These are phyloP conservation scores for Coniferiporia weirii DNA, from an alignment of 1,284 basidiomycete genomes.

Conservation along the genomic window DNA sequence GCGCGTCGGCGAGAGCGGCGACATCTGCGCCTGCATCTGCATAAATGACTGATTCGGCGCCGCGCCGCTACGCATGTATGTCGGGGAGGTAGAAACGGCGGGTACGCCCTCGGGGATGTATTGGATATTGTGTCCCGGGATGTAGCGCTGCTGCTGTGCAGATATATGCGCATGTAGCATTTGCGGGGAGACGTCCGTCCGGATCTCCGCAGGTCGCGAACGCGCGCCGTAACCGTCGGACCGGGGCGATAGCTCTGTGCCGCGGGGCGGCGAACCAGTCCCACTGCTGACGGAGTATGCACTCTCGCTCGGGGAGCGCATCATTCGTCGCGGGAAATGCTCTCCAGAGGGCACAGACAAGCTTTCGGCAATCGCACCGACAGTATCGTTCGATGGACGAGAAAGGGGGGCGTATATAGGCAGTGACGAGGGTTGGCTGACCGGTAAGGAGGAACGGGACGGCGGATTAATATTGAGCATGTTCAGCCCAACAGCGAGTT, in stretches of 20 bases:
- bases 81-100: conserved; percentile 22
- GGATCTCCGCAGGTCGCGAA: neutral
- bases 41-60: conserved; percentile 15
- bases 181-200: neutral
- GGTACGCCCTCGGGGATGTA: conserved; percentile 43
- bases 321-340: conserved; percentile 9
- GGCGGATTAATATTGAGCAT: conserved; percentile 53
- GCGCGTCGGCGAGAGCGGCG: conserved; percentile 30
- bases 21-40: conserved; percentile 17
- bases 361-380: conserved; percentile 50
- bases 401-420: conserved; percentile 68
- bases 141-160: conserved; percentile 34
- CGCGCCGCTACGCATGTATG: conserved; percentile 9
- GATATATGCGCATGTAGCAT: neutral
- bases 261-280: conserved; percentile 7
- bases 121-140: conserved; percentile 60
- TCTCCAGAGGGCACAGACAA: conserved; percentile 6
- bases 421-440: conserved; percentile 58
- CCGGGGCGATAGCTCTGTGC: conserved; percentile 8
- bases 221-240: neutral
- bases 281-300: conserved; percentile 12
- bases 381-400: conserved; percentile 46
- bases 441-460: conserved; percentile 30
- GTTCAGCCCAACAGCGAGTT: conserved; percentile 67
- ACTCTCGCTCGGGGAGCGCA: conserved; percentile 14